Conservation (phyloP, 306 rosid species). For the Castanea mollissima region DNA sequence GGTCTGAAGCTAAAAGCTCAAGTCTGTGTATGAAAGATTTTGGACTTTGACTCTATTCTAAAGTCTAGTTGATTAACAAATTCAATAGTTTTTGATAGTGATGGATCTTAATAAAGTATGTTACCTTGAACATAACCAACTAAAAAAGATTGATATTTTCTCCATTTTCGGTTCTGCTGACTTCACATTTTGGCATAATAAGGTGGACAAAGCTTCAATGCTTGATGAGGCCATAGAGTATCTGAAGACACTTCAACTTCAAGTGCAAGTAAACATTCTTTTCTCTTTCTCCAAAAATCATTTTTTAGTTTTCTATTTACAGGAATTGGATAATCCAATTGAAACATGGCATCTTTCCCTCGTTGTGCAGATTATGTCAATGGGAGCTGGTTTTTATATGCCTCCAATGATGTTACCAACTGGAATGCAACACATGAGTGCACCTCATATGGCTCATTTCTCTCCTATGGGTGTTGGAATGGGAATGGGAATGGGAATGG, state of each 20-base stretch:
- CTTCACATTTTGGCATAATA: slow-evolving; percentile 13
- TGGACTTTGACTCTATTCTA: slow-evolving; percentile 8
- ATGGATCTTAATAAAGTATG: slow-evolving; percentile 3
- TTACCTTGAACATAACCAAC: slow-evolving; percentile 6
- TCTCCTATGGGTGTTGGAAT: slow-evolving; percentile 61
- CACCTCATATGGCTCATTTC: slow-evolving; percentile 60
- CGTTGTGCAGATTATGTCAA: slow-evolving; percentile 75
- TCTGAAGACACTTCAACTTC: slow-evolving; percentile 80
- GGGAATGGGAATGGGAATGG: slow-evolving; percentile 81
- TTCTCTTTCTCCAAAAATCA: not conserved
- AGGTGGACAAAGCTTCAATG: slow-evolving; percentile 97
- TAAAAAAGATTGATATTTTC: slow-evolving; percentile 6
- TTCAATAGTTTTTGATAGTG: slow-evolving; percentile 1
- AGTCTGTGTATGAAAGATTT: slow-evolving; percentile 14
- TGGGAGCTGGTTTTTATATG: slow-evolving; percentile 82
- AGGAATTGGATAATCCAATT: slow-evolving; percentile 8
- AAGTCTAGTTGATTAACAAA: slow-evolving; percentile 10
- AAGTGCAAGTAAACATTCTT: slow-evolving; percentile 60
- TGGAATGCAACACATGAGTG: slow-evolving; percentile 77
- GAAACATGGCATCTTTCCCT: slow-evolving; percentile 25
- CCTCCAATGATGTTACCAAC: slow-evolving; percentile 72
- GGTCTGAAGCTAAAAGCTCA: slow-evolving; percentile 23
- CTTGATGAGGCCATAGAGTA: slow-evolving; percentile 93
- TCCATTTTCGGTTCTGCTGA: slow-evolving; percentile 30
- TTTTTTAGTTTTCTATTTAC: slow-evolving; percentile 5